Conservation (phyloP, 2,329 filamentous ascomycete genomes). For the Talaromyces sp. region DNA sequence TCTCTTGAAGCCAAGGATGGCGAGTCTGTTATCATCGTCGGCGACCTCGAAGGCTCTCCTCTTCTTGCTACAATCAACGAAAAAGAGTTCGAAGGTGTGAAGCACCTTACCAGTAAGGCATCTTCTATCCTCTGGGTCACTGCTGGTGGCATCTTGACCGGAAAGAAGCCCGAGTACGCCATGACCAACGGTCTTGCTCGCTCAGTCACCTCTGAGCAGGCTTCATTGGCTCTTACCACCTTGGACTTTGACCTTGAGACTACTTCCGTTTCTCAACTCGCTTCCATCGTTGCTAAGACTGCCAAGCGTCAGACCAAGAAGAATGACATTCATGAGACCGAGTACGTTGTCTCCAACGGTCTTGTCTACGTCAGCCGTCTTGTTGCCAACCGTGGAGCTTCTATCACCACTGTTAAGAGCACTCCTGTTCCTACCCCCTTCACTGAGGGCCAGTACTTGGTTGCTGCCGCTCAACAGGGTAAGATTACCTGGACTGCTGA, state of each 20-base stretch:
- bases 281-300: not conserved
- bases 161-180: slow-evolving; percentile 2
- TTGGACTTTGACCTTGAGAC: slow-evolving; percentile 8
- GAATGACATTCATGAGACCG: not conserved
- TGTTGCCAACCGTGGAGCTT: not conserved
- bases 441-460: not conserved
- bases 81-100: slow-evolving; percentile 3
- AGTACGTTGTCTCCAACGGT: slow-evolving; percentile 1
- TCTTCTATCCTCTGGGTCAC: slow-evolving; percentile 13
- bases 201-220: slow-evolving; percentile 3
- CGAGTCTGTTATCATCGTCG: not conserved
- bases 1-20: slow-evolving; percentile 2
- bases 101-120: slow-evolving; percentile 1
- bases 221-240: slow-evolving; percentile 2
- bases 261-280: not conserved
- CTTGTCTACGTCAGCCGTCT: not conserved
- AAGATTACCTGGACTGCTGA: not conserved
- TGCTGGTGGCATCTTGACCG: slow-evolving; percentile 1
- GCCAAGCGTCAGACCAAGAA: not conserved
- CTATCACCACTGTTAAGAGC: not conserved
- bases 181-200: slow-evolving; percentile 8
- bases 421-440: not conserved
- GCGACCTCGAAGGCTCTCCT: slow-evolving; percentile 4
- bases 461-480: slow-evolving; percentile 9
- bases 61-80: slow-evolving; percentile 3